Percentiles rank a stretch among this genome's conserved stretches.
Conservation (phyloP, 306 rosid genomes). For the Mimosa pudica region DNA sequence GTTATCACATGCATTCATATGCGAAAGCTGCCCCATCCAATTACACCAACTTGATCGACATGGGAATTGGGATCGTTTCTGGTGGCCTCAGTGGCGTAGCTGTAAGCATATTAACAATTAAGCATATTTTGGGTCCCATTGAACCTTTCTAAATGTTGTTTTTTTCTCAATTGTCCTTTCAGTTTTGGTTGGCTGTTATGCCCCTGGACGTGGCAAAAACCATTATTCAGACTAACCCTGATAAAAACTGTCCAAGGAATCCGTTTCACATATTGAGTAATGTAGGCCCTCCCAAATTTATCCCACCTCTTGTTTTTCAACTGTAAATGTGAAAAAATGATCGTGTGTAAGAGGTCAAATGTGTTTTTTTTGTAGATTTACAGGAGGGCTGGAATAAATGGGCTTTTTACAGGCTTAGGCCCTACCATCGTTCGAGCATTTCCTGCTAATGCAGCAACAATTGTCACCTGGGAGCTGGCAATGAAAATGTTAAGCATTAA, state of each 20-base stretch:
- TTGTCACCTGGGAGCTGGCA: constrained; percentile 91
- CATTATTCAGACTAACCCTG: constrained; percentile 77
- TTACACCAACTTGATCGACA: constrained; percentile 58
- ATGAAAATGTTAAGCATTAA: constrained; percentile 68
- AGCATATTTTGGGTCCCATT: constrained; percentile 12
- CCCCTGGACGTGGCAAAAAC: constrained; percentile 97
- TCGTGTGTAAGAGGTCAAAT: constrained; percentile 7
- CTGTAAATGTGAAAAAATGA: neutral
- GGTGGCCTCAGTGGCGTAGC: constrained; percentile 87
- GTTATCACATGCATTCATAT: constrained; percentile 72
- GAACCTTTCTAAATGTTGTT: constrained; percentile 3
- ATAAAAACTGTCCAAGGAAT: constrained; percentile 58
- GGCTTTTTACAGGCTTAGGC: constrained; percentile 88
- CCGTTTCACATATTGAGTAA: constrained; percentile 68
- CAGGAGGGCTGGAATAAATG: constrained; percentile 69
- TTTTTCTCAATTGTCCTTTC: constrained; percentile 33
- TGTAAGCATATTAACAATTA: constrained; percentile 56
- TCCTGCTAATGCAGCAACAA: constrained; percentile 94
- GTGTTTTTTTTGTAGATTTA: constrained; percentile 55
- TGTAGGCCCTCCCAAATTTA: constrained; percentile 51
- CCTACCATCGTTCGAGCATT: constrained; percentile 85
- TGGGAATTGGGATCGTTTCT: constrained; percentile 81
- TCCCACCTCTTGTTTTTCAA: constrained; percentile 13
- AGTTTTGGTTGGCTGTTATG: constrained; percentile 91
- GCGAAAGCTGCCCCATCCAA: constrained; percentile 55